Conservation (phyloP, 441 rosid genomes). For the Euphorbia celastroides region DNA sequence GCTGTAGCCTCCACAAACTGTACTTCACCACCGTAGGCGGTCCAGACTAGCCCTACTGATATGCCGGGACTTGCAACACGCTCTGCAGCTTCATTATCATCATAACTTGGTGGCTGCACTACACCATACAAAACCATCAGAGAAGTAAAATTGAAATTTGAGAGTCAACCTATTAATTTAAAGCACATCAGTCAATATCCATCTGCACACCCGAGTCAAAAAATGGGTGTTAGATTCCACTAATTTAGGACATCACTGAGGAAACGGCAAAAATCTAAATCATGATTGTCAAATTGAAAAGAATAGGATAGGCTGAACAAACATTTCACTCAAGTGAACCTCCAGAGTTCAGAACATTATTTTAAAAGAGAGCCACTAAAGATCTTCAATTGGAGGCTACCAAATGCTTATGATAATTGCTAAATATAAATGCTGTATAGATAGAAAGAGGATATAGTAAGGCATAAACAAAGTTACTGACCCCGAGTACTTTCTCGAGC, state of each 20-base stretch:
- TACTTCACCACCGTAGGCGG: conserved; percentile 95
- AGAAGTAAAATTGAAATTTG: conserved; percentile 9
- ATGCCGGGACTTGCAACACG: conserved; percentile 90
- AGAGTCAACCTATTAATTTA: not conserved
- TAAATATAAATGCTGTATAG: not conserved
- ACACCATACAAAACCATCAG: conserved; percentile 13
- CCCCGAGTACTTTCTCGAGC: conserved; percentile 95
- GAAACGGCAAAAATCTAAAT: not conserved
- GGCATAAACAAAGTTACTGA: conserved; percentile 25
- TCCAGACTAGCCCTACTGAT: conserved; percentile 97
- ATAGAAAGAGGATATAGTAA: not conserved
- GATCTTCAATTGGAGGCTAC: not conserved
- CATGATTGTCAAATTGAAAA: not conserved
- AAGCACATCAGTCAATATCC: not conserved
- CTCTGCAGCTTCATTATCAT: conserved; percentile 89
- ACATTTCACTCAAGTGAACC: not conserved
- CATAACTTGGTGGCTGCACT: conserved; percentile 93
- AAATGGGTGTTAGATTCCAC: not conserved
- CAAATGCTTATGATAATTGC: conserved; percentile 10
- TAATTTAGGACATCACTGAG: not conserved
- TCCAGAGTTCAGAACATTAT: no score
- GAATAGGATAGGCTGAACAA: not conserved
- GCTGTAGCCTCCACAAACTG: conserved; percentile 94
- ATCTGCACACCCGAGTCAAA: not conserved
- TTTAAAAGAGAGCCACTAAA: not conserved